phyloP scores from a whole-genome alignment of 2,329 filamentous ascomycete genomes.

The Penicillium sumatraense region DNA sequence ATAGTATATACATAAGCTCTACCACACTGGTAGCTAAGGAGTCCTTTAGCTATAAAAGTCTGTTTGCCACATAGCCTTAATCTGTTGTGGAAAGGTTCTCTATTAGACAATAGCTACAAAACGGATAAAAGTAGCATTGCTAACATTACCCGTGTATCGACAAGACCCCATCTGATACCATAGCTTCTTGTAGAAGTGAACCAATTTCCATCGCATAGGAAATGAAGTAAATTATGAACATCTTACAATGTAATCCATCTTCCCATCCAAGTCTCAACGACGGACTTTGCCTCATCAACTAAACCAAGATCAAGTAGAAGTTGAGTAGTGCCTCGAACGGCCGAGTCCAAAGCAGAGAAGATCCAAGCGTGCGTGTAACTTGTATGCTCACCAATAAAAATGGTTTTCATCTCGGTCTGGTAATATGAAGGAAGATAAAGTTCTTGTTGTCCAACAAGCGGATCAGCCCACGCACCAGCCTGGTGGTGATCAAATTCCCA shows the following conservation, averaged over 20 bases:
- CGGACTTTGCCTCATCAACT: constrained; percentile 70
- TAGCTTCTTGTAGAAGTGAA: too few species aligned
- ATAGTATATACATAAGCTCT: too few species aligned
- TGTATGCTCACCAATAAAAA: constrained; percentile 72
- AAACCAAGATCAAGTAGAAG: constrained; percentile 65
- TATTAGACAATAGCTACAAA: too few species aligned
- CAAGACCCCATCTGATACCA: too few species aligned
- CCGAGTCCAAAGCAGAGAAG: constrained; percentile 66
- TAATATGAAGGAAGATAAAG: constrained; percentile 75
- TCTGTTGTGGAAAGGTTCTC: too few species aligned
- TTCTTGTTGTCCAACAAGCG: constrained; percentile 68
- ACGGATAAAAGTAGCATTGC: too few species aligned
- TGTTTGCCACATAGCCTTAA: too few species aligned
- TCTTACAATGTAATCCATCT: constrained; percentile 59
- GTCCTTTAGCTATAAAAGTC: too few species aligned
- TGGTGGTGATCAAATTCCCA: constrained; percentile 67
- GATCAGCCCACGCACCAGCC: constrained; percentile 66
- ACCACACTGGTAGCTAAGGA: too few species aligned
- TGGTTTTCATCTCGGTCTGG: constrained; percentile 69
- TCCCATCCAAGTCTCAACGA: constrained; percentile 70
- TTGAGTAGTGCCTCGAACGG: constrained; percentile 68
- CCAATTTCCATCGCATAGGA: too few species aligned
- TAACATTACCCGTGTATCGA: too few species aligned
- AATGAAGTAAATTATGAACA: too few species aligned
- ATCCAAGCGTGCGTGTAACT: constrained; percentile 68